Evolutionary conservation across 768 basidiomycete species (phyloP), one percentile per base, ranked within the genome.

Genomic region (Suillus alpinus): DNA sequence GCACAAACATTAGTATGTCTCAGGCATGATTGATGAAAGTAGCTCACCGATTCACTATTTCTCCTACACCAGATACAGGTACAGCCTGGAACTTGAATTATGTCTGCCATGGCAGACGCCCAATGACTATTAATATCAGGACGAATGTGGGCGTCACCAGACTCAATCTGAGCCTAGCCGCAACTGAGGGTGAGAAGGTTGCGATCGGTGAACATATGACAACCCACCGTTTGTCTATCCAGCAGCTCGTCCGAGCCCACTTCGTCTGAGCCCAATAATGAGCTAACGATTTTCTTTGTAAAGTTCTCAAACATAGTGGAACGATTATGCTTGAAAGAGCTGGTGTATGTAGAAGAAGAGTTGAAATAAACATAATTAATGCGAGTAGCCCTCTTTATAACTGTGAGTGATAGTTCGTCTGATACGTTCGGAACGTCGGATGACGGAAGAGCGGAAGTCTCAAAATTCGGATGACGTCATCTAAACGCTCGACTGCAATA

Each of bases 301-400:
- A 71, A 66, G 55, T 57, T 63, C 51, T 26, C 6, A n/a, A 63
- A 36, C 64, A 69, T 66, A 43, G 26, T 31, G 6, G 52, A 32
- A 26, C 20, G 34, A 53, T 53, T 37, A 53, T 18, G 10, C 2
- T 13, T 53, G 4, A 16, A 37, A 53, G 14, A 26, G 20, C 6
- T 55, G 23, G 26, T 34, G 20, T 26, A 37, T 26, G 26, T 26
- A 10, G 23, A 18, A 23, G 14, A 23, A 10, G 6, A 39, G 10
- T 18, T 18, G 1, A 29, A 37, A 18, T 6, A 29, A 18, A 12
- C 53, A 55, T 55, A 16, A 26, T 5, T 26, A 26, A 26, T 26
- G 6, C 16, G 16, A 18, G 53, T 3, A 29, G 26, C 23, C 6
- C 14, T 26, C 20, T 37, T 55, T 39, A 37, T 26, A 37, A 9